These are phyloP conservation scores for Vanderwaltozyma tropicalis DNA, from an alignment of 805 yeast species.

Conservation along the genomic window DNA sequence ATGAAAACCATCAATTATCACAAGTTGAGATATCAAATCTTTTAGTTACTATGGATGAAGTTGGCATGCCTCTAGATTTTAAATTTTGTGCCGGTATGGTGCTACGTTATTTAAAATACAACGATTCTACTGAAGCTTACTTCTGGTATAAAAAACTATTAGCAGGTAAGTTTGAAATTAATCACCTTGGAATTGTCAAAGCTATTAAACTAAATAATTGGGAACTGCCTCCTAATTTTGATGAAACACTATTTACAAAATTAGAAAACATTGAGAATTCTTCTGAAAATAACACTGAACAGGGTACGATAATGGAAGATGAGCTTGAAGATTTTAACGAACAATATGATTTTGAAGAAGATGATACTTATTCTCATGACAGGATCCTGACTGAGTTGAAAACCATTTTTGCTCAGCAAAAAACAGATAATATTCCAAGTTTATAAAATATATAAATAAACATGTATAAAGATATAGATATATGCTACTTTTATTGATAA, in stretches of 20 bases:
- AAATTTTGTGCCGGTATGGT: slow-evolving; percentile 21
- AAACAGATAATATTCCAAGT: no score
- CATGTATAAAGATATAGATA: no score
- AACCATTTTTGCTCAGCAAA: no score
- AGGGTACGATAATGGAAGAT: slow-evolving; percentile 3
- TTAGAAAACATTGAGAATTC: no score
- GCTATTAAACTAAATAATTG: slow-evolving; percentile 13
- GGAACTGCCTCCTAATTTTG: slow-evolving; percentile 17
- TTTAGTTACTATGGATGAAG: slow-evolving; percentile 16
- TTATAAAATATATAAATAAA: no score
- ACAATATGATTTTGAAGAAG: background rate
- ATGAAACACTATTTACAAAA: slow-evolving; percentile 7
- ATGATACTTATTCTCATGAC: no score
- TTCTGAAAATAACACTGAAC: no score
- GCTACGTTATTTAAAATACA: slow-evolving; percentile 9
- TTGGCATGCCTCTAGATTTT: slow-evolving; percentile 16
- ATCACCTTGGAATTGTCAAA: slow-evolving; percentile 13
- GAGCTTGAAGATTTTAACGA: background rate
- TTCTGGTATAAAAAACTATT: slow-evolving; percentile 22
- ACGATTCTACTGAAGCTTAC: slow-evolving; percentile 15
- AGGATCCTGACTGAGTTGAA: no score
- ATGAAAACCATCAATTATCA: slow-evolving; percentile 11
- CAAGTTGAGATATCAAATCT: slow-evolving; percentile 11
- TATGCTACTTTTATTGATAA: no score
- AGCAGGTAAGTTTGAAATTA: slow-evolving; percentile 15